These are phyloP conservation scores for Capronia coronata DNA, from an alignment of 2,329 filamentous ascomycete genomes.

Conservation along the genomic window DNA sequence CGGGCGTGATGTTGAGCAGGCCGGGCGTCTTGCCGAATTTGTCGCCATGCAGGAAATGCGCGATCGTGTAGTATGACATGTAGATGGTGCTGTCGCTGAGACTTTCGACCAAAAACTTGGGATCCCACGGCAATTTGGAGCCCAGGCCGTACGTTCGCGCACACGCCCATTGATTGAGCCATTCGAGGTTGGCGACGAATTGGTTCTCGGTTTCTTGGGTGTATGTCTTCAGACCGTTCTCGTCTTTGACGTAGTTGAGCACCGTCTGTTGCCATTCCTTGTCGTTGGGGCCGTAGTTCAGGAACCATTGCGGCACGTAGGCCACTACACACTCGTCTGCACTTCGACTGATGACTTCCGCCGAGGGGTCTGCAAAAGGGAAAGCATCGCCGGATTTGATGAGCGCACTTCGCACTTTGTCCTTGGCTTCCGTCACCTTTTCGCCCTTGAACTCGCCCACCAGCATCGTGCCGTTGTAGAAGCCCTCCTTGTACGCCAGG, in stretches of 20 bases:
- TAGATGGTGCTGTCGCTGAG: constrained; percentile 91
- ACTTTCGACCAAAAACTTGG: constrained; percentile 82
- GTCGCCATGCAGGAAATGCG: constrained; percentile 67
- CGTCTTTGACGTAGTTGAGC: constrained; percentile 64
- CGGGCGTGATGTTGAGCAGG: constrained; percentile 61
- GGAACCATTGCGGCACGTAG: constrained; percentile 93
- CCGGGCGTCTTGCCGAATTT: constrained; percentile 73
- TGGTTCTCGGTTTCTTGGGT: constrained; percentile 67
- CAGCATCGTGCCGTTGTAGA: constrained; percentile 88
- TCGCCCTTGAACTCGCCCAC: constrained; percentile 83
- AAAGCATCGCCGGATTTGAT: constrained; percentile 75
- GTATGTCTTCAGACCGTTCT: constrained; percentile 70
- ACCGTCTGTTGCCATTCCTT: constrained; percentile 70
- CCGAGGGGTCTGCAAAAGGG: constrained; percentile 87
- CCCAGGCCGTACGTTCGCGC: constrained; percentile 86
- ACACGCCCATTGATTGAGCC: constrained; percentile 95
- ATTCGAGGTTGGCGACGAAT: constrained; percentile 79
- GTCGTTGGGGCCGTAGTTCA: constrained; percentile 87
- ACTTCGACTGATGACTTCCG: constrained; percentile 78
- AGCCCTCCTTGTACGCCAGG: constrained; percentile 92
- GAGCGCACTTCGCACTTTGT: constrained; percentile 71
- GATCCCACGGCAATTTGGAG: constrained; percentile 91
- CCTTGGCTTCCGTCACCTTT: constrained; percentile 78
- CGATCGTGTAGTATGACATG: constrained; percentile 56
- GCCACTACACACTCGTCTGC: constrained; percentile 90